These are phyloP conservation scores for Didymella arachidicola DNA, from an alignment of 2,329 filamentous ascomycete species.

Conservation along the genomic window DNA sequence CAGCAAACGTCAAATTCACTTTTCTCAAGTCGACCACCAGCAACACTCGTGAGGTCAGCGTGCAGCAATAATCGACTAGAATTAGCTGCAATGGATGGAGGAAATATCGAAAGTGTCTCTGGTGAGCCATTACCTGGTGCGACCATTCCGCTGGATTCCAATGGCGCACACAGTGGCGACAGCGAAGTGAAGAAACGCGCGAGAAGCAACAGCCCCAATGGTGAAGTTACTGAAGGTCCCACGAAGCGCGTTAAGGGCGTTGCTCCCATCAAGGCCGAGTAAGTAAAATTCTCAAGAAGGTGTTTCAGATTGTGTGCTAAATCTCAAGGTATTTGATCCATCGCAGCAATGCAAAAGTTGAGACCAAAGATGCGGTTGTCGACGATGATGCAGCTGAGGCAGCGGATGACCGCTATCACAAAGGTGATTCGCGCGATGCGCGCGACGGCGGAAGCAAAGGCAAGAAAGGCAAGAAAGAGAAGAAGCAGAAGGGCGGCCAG, in stretches of 20 bases:
- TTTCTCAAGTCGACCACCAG: conserved; percentile 16
- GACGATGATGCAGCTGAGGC: conserved; percentile 67
- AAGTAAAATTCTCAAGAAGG: conserved; percentile 36
- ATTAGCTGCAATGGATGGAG: conserved; percentile 25
- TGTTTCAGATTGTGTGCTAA: conserved; percentile 1
- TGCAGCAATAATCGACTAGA: conserved; percentile 12
- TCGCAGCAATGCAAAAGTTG: conserved; percentile 36
- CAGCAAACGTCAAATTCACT: conserved; percentile 19
- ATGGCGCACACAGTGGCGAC: conserved; percentile 31
- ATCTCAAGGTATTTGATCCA: conserved; percentile 44
- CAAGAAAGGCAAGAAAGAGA: conserved; percentile 58
- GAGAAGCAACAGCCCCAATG: conserved; percentile 46
- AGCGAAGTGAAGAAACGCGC: conserved; percentile 44
- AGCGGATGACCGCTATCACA: conserved; percentile 57
- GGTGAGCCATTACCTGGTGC: conserved; percentile 24
- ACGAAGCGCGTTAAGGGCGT: conserved; percentile 59
- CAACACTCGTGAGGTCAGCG: conserved; percentile 12
- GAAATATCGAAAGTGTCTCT: conserved; percentile 19
- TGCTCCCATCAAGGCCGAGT: conserved; percentile 78
- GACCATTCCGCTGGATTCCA: conserved; percentile 25
- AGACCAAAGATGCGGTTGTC: conserved; percentile 39
- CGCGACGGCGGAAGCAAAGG: conserved; percentile 51
- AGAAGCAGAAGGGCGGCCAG: conserved; percentile 75
- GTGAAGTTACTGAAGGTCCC: conserved; percentile 33
- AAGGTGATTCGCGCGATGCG: conserved; percentile 48